Conservation (phyloP, 2,329 filamentous ascomycete species). For the Botryotinia globosa region DNA sequence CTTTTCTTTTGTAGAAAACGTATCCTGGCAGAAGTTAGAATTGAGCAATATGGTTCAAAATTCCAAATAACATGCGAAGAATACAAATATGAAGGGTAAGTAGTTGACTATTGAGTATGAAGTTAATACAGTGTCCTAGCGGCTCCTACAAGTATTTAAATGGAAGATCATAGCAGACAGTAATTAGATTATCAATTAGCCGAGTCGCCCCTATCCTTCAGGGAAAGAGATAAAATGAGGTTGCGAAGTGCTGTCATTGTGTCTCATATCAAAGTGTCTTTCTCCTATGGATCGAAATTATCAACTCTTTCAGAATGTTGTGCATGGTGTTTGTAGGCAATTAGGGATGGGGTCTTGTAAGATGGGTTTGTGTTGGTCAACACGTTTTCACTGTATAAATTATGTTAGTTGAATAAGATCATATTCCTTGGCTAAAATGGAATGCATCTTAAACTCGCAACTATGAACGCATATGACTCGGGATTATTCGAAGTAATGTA, state of each 20-base stretch:
- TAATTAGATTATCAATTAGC: neutral
- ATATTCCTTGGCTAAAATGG: neutral
- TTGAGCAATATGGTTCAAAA: neutral
- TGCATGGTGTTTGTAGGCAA: neutral
- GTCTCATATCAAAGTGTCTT: neutral
- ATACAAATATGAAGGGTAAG: neutral
- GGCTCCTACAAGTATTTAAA: neutral
- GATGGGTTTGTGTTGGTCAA: neutral
- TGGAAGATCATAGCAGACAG: neutral
- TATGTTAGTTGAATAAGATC: neutral
- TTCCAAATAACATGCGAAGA: neutral
- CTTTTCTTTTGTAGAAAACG: neutral
- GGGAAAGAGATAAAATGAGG: neutral
- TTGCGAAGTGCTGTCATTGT: neutral
- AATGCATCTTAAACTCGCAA: neutral
- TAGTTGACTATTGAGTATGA: neutral
- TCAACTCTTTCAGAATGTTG: neutral
- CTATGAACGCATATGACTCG: neutral
- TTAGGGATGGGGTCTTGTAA: neutral
- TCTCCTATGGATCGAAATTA: neutral
- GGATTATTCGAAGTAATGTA: neutral
- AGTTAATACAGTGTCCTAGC: neutral
- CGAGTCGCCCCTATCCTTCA: neutral
- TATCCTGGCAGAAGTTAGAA: neutral
- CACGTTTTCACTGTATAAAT: neutral